These are phyloP conservation scores for Aspergillus affinis DNA, from an alignment of 495 filamentous ascomycete genomes.

Conservation along the genomic window DNA sequence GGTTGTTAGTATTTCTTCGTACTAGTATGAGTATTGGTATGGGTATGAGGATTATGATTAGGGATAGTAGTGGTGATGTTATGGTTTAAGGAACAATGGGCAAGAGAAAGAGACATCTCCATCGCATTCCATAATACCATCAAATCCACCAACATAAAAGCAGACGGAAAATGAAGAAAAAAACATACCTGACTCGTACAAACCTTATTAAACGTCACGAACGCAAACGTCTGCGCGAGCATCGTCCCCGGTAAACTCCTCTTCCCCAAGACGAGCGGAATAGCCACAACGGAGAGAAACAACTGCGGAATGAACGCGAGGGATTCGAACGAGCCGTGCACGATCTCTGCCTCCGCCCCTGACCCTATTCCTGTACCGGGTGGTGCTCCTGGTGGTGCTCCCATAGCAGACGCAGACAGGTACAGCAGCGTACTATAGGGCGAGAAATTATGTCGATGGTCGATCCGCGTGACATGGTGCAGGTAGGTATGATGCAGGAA, in stretches of 20 bases:
- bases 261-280: constrained; percentile 81
- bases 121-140: no score
- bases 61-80: no score
- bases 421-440: constrained; percentile 93
- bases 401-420: constrained; percentile 54
- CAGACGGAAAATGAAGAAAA: not conserved
- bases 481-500: constrained; percentile 89
- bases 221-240: constrained; percentile 98
- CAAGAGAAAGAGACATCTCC: no score
- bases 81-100: constrained; percentile 2
- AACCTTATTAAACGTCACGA: constrained; percentile 97
- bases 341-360: constrained; percentile 35
- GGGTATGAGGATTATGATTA: no score
- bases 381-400: no score
- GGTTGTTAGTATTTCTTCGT: no score
- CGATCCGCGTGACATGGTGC: constrained; percentile 88
- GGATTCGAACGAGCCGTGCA: constrained; percentile 61
- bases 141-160: not conserved
- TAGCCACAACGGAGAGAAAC: constrained; percentile 67
- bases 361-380: no score
- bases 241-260: constrained; percentile 80
- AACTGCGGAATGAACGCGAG: constrained; percentile 89
- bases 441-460: constrained; percentile 98
- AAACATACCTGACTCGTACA: constrained; percentile 87
- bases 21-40: no score